These are phyloP conservation scores for Cardamine occulta DNA, from an alignment of 345 rosid species.

Conservation along the genomic window DNA sequence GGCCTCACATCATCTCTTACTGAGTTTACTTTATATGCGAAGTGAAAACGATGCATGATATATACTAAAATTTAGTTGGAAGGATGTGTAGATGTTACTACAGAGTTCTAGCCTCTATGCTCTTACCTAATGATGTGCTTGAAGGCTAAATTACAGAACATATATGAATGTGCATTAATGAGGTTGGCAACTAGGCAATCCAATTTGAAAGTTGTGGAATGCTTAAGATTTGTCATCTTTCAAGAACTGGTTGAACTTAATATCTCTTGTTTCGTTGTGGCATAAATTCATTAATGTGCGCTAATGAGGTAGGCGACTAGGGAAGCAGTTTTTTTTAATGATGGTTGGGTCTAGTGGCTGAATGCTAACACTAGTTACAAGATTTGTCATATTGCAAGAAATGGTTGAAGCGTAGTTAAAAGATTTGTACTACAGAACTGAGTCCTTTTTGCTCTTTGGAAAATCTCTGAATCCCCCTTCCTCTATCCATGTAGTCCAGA, in stretches of 20 bases:
- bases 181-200: neutral
- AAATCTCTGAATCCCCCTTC: neutral
- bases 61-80: neutral
- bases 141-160: neutral
- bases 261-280: neutral
- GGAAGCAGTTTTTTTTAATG: neutral
- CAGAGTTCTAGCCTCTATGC: constrained; percentile 20
- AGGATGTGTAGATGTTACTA: constrained; percentile 6
- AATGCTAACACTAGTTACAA: constrained; percentile 13
- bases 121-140: constrained; percentile 18
- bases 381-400: neutral
- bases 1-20: constrained; percentile 15
- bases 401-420: constrained; percentile 4
- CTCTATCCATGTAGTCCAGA: constrained; percentile 14
- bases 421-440: constrained; percentile 2
- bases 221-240: neutral
- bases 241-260: neutral
- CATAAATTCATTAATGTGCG: neutral
- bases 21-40: neutral
- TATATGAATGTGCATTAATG: neutral
- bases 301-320: constrained; percentile 1
- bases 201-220: neutral
- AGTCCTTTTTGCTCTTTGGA: neutral
- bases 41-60: neutral
- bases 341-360: neutral